Evolutionary conservation across 225 moss, liverwort and hornwort genomes (phyloP).

Genomic region (Neckera pumila): DNA sequence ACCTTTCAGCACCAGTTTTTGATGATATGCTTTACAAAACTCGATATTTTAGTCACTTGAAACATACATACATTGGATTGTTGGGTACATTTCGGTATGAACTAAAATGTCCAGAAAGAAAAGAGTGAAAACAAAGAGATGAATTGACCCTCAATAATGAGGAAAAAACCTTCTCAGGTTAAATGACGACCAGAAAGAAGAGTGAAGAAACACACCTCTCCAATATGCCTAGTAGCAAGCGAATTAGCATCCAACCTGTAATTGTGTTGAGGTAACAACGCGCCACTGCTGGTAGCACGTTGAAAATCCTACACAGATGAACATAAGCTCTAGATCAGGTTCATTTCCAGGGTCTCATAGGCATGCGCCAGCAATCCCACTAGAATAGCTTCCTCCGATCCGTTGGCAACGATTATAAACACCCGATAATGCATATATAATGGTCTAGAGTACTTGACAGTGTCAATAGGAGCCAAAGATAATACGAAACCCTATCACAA

Average conservation of each 20-base stretch:
- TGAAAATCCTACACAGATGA: conserved; percentile 53
- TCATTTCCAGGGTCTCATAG: neutral
- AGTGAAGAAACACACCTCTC: conserved; percentile 40
- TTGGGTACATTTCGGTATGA: neutral
- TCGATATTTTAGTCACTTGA: neutral
- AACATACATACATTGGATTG: neutral
- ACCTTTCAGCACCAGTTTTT: neutral
- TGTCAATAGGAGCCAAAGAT: neutral
- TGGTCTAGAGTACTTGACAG: neutral
- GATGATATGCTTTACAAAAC: neutral
- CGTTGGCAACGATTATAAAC: neutral
- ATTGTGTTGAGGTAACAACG: conserved; percentile 67
- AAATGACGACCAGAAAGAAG: neutral
- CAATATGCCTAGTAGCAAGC: conserved; percentile 44
- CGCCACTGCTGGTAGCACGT: conserved; percentile 23
- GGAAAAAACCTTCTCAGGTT: neutral
- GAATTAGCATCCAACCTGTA: conserved; percentile 80
- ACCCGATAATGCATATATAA: neutral
- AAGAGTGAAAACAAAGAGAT: neutral
- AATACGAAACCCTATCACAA: neutral
- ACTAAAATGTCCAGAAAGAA: neutral
- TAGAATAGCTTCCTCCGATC: neutral
- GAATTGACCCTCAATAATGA: neutral
- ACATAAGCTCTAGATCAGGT: neutral
- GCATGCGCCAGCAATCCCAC: neutral